phyloP scores from a whole-genome alignment of 441 rosid species.

The Mallotus repandus region DNA sequence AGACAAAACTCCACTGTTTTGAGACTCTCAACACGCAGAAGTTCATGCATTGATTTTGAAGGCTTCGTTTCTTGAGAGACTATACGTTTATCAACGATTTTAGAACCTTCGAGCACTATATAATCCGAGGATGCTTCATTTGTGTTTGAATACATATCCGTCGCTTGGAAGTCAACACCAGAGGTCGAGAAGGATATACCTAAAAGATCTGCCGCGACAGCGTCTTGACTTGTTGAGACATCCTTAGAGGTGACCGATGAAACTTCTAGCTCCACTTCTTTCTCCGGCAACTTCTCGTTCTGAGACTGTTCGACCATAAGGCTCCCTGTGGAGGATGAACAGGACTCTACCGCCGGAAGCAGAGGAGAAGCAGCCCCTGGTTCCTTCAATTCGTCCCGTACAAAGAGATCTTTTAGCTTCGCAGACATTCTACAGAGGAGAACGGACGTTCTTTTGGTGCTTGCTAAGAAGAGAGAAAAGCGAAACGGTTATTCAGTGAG shows the following conservation, averaged over 20 bases:
- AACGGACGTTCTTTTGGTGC: neutral
- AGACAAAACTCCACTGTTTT: neutral
- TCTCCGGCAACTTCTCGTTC: neutral
- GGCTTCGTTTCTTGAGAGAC: neutral
- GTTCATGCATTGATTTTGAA: neutral
- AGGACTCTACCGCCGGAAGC: neutral
- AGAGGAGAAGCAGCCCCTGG: constrained; percentile 7
- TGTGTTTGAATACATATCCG: neutral
- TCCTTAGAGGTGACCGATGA: too few relatives aligned
- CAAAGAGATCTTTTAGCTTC: neutral
- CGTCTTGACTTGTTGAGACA: neutral
- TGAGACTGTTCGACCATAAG: neutral
- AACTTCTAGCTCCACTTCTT: too few relatives aligned
- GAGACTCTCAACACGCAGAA: neutral
- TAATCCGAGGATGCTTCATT: neutral
- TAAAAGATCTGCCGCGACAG: neutral
- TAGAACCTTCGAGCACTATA: constrained; percentile 10
- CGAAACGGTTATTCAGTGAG: neutral
- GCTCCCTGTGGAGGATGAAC: neutral
- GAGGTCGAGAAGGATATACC: neutral
- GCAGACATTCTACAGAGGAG: constrained; percentile 18
- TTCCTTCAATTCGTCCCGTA: neutral
- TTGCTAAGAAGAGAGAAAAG: neutral
- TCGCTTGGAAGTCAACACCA: neutral
- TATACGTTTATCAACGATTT: neutral